phyloP scores from a whole-genome alignment of 2,329 filamentous ascomycete genomes.

The Teratosphaeria epicoccoides region DNA sequence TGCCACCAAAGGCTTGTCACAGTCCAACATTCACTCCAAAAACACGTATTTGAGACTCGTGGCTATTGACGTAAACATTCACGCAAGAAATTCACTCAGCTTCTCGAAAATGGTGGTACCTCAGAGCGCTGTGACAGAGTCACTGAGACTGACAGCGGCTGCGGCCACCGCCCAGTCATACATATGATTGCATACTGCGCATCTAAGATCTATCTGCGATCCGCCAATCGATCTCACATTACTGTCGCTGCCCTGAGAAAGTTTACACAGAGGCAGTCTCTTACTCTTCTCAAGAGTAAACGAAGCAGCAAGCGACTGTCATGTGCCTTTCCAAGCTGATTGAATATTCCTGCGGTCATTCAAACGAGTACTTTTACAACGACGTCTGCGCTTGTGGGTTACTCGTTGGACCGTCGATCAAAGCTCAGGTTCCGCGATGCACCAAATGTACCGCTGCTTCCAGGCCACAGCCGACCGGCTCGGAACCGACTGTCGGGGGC shows the following conservation, averaged over 20 bases:
- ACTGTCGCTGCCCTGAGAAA: neutral
- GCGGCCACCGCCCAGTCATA: neutral
- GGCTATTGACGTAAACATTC: too few relatives aligned
- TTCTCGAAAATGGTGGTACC: neutral
- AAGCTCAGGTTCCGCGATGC: neutral
- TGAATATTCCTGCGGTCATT: slow-evolving; percentile 10
- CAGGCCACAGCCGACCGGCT: neutral
- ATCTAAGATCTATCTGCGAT: neutral
- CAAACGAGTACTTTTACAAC: slow-evolving; percentile 9
- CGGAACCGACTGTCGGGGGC: neutral
- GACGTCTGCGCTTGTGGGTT: neutral
- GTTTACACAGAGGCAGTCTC: too few relatives aligned
- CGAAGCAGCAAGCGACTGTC: neutral
- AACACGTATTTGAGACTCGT: too few relatives aligned
- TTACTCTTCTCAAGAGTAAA: neutral
- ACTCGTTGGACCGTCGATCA: neutral
- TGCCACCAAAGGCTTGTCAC: too few relatives aligned
- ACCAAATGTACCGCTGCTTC: neutral
- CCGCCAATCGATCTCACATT: neutral
- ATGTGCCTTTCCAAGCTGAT: slow-evolving; percentile 11
- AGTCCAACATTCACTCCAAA: too few relatives aligned
- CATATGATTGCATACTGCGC: neutral
- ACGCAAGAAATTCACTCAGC: neutral
- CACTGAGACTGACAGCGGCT: neutral
- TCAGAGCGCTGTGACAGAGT: neutral